Conservation (phyloP, 208 protist genomes). For the Leishmania braziliensis region DNA sequence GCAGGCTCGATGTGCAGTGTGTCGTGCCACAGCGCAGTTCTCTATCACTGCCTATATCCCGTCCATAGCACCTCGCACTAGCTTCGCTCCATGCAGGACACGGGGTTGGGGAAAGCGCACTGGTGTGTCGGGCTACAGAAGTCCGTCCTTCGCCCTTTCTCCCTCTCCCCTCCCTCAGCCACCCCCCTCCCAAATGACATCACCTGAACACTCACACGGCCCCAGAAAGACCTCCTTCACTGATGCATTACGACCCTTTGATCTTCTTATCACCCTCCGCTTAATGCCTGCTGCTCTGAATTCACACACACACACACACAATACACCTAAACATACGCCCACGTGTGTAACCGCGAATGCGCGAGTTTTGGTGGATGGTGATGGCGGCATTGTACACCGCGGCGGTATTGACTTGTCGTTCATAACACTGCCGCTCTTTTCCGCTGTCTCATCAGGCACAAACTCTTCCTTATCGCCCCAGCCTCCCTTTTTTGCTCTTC, state of each 20-base stretch:
- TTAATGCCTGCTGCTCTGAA: not conserved
- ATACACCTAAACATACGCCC: not conserved
- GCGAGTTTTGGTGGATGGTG: not conserved
- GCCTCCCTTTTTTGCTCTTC: not conserved
- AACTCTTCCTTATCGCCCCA: not conserved
- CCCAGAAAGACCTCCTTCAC: not conserved
- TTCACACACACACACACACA: not conserved
- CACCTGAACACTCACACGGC: not conserved
- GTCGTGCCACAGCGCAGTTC: not conserved
- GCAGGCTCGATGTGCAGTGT: not conserved
- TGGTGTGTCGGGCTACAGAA: not conserved
- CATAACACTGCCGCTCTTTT: not conserved
- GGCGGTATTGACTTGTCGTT: not conserved
- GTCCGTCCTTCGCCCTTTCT: not conserved
- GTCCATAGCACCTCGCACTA: not conserved
- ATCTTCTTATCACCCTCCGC: not conserved
- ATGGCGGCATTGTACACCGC: not conserved
- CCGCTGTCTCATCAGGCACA: not conserved
- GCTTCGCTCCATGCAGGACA: not conserved
- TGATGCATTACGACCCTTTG: not conserved
- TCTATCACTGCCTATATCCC: not conserved
- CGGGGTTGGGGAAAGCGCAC: not conserved
- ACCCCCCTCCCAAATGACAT: not conserved
- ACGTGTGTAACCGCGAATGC: not conserved
- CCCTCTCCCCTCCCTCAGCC: not conserved